Conservation (phyloP, 345 rosid species). For the Anacardium occidentale region DNA sequence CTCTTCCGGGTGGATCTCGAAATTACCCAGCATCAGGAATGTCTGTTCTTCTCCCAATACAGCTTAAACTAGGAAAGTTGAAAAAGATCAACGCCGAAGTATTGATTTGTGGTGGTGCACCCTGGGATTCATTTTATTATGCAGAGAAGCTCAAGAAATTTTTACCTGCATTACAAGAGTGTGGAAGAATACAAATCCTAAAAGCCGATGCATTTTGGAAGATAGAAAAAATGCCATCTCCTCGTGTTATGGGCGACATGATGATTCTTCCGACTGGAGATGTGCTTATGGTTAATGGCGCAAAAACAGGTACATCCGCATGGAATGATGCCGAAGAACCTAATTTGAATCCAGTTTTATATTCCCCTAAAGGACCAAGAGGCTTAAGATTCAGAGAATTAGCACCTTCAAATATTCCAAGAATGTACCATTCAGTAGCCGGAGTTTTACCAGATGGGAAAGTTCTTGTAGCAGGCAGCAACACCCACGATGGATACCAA, state of each 20-base stretch:
- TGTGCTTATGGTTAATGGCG: constrained; percentile 67
- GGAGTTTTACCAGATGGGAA: constrained; percentile 56
- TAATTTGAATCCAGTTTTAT: constrained; percentile 51
- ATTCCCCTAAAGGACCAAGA: constrained; percentile 27
- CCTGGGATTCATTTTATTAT: constrained; percentile 36
- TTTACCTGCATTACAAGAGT: constrained; percentile 52
- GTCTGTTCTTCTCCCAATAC: constrained; percentile 59
- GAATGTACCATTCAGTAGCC: constrained; percentile 68
- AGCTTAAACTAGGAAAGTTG: constrained; percentile 12
- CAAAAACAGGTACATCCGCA: constrained; percentile 58
- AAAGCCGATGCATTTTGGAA: constrained; percentile 52
- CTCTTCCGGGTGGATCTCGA: constrained; percentile 56
- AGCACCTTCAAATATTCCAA: constrained; percentile 41
- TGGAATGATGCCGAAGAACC: constrained; percentile 74
- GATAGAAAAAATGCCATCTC: constrained; percentile 60
- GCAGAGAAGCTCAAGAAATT: constrained; percentile 36
- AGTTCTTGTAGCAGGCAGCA: constrained; percentile 64
- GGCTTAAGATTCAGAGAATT: constrained; percentile 40
- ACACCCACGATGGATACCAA: constrained; percentile 62
- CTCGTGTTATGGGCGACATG: constrained; percentile 75
- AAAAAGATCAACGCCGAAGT: constrained; percentile 39
- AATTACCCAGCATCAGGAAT: constrained; percentile 56
- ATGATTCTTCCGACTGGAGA: constrained; percentile 73
- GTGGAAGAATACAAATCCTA: constrained; percentile 52
- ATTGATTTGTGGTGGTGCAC: constrained; percentile 60